Conservation (phyloP, 495 filamentous ascomycete species). For the Podospora appendiculata region DNA sequence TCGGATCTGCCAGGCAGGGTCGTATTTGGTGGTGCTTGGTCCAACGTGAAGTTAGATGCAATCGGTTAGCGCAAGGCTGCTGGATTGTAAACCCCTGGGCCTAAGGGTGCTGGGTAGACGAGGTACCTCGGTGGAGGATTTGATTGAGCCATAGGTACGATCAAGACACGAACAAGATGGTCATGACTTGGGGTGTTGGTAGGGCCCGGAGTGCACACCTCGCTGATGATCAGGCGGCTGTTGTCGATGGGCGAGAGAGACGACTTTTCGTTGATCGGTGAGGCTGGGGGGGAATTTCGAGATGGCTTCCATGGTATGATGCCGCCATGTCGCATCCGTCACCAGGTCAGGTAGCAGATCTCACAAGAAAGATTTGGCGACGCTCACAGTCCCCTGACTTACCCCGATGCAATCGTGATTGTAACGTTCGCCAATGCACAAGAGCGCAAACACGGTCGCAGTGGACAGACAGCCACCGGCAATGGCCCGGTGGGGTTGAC, state of each 20-base stretch:
- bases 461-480: constrained; percentile 24
- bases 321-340: background rate
- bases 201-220: too few relatives aligned
- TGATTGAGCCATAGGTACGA: too few relatives aligned
- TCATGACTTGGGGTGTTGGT: too few relatives aligned
- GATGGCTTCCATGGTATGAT: too few relatives aligned
- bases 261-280: background rate
- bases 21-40: too few relatives aligned
- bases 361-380: constrained; percentile 11
- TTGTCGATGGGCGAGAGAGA: too few relatives aligned
- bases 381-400: constrained; percentile 26
- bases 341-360: constrained; percentile 26
- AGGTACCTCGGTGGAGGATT: too few relatives aligned
- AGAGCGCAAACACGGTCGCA: constrained; percentile 18
- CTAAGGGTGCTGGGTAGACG: too few relatives aligned
- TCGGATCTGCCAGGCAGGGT: constrained; percentile 2
- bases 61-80: constrained; percentile 12
- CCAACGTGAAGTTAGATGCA: too few relatives aligned
- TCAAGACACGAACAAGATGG: too few relatives aligned
- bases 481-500: constrained; percentile 15
- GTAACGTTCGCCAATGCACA: constrained; percentile 27
- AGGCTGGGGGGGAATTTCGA: background rate
- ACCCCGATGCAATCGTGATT: constrained; percentile 30
- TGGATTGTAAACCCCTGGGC: background rate
- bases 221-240: too few relatives aligned